Base-by-base conservation (phyloP, 805 yeast genomes). In the Candida saitoana region DNA sequence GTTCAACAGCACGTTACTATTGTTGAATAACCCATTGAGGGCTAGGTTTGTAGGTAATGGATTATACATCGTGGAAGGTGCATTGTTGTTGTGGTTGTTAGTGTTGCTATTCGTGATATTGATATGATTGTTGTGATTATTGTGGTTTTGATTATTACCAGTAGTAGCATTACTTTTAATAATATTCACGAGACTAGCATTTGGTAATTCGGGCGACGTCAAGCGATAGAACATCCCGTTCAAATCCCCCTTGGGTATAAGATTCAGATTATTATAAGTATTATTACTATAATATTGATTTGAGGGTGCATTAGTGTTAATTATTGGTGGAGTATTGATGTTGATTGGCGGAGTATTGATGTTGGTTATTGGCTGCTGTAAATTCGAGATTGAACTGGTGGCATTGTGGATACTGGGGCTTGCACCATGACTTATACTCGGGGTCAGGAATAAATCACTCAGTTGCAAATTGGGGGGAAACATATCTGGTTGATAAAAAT, bases 21-120 rank as follows among this genome's bases (percentile, higher is more conserved):
- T 20, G 33, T 19, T 30, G 33, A 29, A 29, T 9, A 29, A 15
- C 43, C 39, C 49, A 42, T 47, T 17, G 43, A 48, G 34, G 9
- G 20, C 14, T 15, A 40, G 34, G 34, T 40, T 31, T n/a, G 20
- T 36, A 3, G 24, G 35, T 14, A 18, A 14, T 19, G 37, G 31
- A 22, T 19, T 39, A 17, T 32, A 32, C 5, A 16, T 8, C 14
- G 8, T 14, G 18, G 5, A 6, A 18, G 36, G 16, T 14, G 17
- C 25, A 24, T 29, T 34, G 14, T 6, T 29, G 11, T 6, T 29
- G 11, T 22, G 6, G 6, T 6, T 7, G 7, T 6, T 14, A 29
- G 32, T 29, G 11, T 5, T 14, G 11, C 11, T 29, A 29, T 12
- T 29, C 16, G 5, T 29, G 11, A 29, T 29, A 29, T 30, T 38